A percentile compares a stretch with the other conserved stretches of the same genome.
These are phyloP conservation scores for Murraya koenigii DNA, from an alignment of 345 rosid species.

Conservation along the genomic window DNA sequence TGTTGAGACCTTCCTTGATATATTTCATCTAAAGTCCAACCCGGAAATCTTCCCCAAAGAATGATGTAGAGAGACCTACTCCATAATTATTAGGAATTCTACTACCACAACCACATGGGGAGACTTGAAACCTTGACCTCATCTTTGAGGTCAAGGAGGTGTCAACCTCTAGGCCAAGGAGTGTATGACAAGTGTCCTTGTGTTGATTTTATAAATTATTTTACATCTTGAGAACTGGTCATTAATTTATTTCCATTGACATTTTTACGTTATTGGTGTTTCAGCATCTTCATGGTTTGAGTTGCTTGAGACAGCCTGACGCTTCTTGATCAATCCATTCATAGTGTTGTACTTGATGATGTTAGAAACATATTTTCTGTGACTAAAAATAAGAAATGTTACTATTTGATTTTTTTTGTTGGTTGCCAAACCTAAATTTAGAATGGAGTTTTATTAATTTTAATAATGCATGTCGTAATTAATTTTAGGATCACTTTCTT, in stretches of 20 bases:
- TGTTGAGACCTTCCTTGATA: no score
- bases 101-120: no score
- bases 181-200: neutral
- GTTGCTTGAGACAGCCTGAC: neutral
- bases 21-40: no score
- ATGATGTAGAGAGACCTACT: no score
- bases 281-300: neutral
- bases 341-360: neutral
- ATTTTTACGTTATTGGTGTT: neutral
- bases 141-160: no score
- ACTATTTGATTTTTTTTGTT: neutral
- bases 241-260: neutral
- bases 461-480: slow-evolving; percentile 8
- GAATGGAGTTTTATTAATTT: neutral
- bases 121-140: no score
- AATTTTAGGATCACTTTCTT: slow-evolving; percentile 40
- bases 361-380: neutral
- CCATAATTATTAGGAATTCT: no score
- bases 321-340: neutral
- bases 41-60: no score
- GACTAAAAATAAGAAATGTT: neutral
- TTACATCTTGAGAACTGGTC: neutral
- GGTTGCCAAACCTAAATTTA: neutral
- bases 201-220: neutral
- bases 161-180: no score